Base-by-base conservation (phyloP, 2,329 filamentous ascomycete genomes). In the Byssoonygena ceratinophila region DNA sequence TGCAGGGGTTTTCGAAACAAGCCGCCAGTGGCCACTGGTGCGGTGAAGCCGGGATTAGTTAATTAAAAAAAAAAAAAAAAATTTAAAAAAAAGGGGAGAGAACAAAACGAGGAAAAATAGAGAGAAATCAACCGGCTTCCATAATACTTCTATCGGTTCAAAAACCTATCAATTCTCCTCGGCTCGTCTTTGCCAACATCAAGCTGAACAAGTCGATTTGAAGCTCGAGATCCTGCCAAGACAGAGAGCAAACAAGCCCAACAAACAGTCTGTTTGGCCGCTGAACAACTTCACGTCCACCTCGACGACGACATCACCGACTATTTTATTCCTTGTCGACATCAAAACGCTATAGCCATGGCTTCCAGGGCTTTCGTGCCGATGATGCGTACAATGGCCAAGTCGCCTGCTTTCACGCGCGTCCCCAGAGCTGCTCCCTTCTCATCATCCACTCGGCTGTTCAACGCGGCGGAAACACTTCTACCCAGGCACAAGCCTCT, bases 401-500 rank as follows among this genome's bases (percentile, higher is more conserved):
- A 39, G 25, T 23, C 41, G n/a, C 32, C 53, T 45, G 43, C 41
- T 16, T 23, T 49, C 39, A 25, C 29, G 25, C 45, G 32, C 29
- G 12, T 46, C 36, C 39, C 18, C 16, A 32, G 46, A 37, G 36
- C 54, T 32, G 59, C 55, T 52, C 59, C 60, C 55, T 55, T 61
- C 61, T 70, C 69, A 20, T 67, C 67, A 46, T 71, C 73, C 22
- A 54, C 55, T 46, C 60, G 58, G 50, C 54, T 64, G 55, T 57
- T 67, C 58, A 62, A 70, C 48, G 63, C 68, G 40, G 68, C 70
- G 36, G 62, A 62, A 53, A 68, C 66, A 22, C 68, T 70, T 44
- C 60, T 78, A 51, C 75, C 81, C 25, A 71, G 75, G n/a, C 76
- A 74, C 66, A 85, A 80, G 66, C 83, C 83, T 6, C 77, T 85